phyloP scores from a whole-genome alignment of 495 filamentous ascomycete species.

The Xylaria palmicola region DNA sequence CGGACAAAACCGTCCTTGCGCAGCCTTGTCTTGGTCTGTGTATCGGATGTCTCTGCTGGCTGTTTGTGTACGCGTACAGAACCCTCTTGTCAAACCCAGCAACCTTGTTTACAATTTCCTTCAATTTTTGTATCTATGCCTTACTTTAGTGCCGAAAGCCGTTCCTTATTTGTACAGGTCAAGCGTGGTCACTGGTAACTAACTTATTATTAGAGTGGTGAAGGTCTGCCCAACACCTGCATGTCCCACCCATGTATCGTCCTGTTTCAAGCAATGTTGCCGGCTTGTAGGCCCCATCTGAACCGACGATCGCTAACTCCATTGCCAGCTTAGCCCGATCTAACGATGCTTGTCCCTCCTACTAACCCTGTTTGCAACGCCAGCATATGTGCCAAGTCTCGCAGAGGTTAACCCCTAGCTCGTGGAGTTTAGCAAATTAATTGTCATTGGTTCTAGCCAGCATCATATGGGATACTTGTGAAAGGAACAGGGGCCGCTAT shows the following conservation, averaged over 20 bases:
- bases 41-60: background rate
- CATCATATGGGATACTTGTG: background rate
- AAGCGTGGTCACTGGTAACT: constrained; percentile 11
- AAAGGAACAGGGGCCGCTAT: constrained; percentile 8
- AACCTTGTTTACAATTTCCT: background rate
- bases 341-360: constrained; percentile 25
- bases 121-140: background rate
- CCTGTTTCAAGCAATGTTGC: constrained; percentile 38
- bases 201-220: constrained; percentile 13
- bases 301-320: constrained; percentile 40
- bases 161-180: background rate
- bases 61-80: background rate
- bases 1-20: background rate
- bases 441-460: constrained; percentile 12
- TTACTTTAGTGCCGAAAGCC: constrained; percentile 5
- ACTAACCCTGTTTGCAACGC: constrained; percentile 5
- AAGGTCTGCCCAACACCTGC: constrained; percentile 3
- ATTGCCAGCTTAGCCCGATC: constrained; percentile 35
- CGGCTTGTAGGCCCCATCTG: constrained; percentile 37
- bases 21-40: constrained; percentile 4
- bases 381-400: constrained; percentile 17
- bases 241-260: constrained; percentile 23
- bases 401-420: background rate
- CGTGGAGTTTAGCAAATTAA: constrained; percentile 12
- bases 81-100: background rate